These are phyloP conservation scores for Talaromyces wortmannii DNA, from an alignment of 495 filamentous ascomycete species.

Conservation along the genomic window DNA sequence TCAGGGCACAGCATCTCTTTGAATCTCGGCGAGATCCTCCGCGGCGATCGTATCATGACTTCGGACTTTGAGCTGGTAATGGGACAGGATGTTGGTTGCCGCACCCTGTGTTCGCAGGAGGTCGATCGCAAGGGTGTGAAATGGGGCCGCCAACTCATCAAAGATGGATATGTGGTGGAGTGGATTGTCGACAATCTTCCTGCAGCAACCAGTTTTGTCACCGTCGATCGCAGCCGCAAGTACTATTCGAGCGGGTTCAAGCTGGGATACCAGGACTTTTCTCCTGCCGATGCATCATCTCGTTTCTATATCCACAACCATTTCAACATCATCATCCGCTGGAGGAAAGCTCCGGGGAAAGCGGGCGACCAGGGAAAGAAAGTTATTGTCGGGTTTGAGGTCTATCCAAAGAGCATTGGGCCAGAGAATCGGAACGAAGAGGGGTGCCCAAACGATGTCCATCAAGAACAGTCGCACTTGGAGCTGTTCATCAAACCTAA, in stretches of 20 bases:
- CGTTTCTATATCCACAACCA: constrained; percentile 86
- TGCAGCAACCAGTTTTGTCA: constrained; percentile 89
- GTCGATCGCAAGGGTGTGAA: constrained; percentile 61
- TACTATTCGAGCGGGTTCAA: constrained; percentile 98
- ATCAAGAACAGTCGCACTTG: constrained; percentile 53
- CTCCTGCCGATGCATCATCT: constrained; percentile 50
- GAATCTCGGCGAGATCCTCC: constrained; percentile 89
- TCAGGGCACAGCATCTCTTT: constrained; percentile 78
- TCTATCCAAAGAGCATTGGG: constrained; percentile 82
- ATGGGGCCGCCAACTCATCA: constrained; percentile 66
- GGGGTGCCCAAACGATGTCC: constrained; percentile 63
- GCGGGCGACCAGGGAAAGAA: constrained; percentile 66
- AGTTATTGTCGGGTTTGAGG: constrained; percentile 86
- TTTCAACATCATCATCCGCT: constrained; percentile 80
- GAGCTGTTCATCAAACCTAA: constrained; percentile 63
- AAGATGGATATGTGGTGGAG: constrained; percentile 81
- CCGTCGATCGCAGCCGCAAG: constrained; percentile 78
- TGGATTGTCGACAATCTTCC: constrained; percentile 97
- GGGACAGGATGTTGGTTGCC: constrained; percentile 71
- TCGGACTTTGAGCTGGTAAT: constrained; percentile 84
- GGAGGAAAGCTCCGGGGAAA: constrained; percentile 64
- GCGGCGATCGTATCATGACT: constrained; percentile 82
- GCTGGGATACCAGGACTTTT: constrained; percentile 70
- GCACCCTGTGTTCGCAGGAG: constrained; percentile 64
- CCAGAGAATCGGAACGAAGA: constrained; percentile 48